A percentile compares a stretch with the other conserved stretches of the same genome.
Evolutionary conservation across 2,329 filamentous ascomycete genomes (phyloP).

Genomic region (Calonectria multiphialidica): DNA sequence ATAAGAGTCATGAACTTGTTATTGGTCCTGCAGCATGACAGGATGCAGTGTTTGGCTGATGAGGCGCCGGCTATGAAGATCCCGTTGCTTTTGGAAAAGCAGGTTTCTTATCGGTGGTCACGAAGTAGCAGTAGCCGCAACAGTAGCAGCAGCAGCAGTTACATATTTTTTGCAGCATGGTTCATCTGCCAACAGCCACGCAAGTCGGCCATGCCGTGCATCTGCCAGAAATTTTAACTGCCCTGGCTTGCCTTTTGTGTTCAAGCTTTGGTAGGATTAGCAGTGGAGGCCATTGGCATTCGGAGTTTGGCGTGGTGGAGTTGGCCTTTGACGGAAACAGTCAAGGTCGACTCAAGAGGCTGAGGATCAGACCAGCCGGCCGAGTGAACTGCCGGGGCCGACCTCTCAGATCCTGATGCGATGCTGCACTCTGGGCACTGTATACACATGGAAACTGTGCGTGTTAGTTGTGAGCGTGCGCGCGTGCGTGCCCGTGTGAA

Average conservation of each 20-base stretch:
- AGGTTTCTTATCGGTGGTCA: not conserved
- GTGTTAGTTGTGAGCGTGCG: not conserved
- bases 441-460: not conserved
- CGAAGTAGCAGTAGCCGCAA: not conserved
- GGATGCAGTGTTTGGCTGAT: not conserved
- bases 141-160: too few species aligned
- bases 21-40: not conserved
- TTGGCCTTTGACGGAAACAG: slow-evolving; percentile 20
- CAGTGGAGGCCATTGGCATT: slow-evolving; percentile 7
- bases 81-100: slow-evolving; percentile 2
- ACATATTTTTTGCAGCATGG: not conserved
- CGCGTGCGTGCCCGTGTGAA: not conserved
- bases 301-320: slow-evolving; percentile 13
- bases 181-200: slow-evolving; percentile 1
- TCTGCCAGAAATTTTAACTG: not conserved
- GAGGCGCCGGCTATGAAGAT: not conserved
- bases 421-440: slow-evolving; percentile 16
- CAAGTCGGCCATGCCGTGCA: slow-evolving; percentile 7
- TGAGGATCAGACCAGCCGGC: slow-evolving; percentile 19
- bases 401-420: slow-evolving; percentile 8
- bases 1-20: not conserved
- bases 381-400: slow-evolving; percentile 26
- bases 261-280: not conserved
- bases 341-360: slow-evolving; percentile 19
- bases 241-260: not conserved